phyloP scores from a whole-genome alignment of 2,329 filamentous ascomycete genomes.

The Talaromyces sp. region DNA sequence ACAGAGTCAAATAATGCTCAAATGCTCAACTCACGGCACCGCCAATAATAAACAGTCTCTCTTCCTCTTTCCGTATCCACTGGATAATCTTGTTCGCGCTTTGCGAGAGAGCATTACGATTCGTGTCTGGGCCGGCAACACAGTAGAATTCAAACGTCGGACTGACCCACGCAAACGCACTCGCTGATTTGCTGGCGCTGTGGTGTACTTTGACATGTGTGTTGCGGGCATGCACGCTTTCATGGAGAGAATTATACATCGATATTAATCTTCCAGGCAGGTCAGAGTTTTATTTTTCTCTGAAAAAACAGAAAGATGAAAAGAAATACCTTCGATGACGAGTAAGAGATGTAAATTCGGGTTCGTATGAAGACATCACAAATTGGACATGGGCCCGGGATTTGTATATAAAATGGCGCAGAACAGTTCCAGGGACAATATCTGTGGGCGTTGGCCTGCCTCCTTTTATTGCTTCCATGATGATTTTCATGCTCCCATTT shows the following conservation, averaged over 20 bases:
- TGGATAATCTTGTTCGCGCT: conserved; percentile 84
- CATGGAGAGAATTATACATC: conserved; percentile 78
- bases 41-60: conserved; percentile 91
- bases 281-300: conserved; percentile 12
- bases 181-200: conserved; percentile 65
- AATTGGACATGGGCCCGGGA: conserved; percentile 93
- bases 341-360: conserved; percentile 57
- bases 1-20: not conserved
- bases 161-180: conserved; percentile 84
- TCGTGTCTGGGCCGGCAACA: conserved; percentile 69
- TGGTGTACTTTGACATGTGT: conserved; percentile 83
- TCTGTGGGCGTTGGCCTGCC: conserved; percentile 69
- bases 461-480: conserved; percentile 62
- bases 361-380: conserved; percentile 75
- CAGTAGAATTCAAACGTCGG: conserved; percentile 91
- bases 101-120: conserved; percentile 64
- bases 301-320: conserved; percentile 12
- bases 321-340: conserved; percentile 53
- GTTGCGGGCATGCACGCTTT: conserved; percentile 76
- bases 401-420: conserved; percentile 95
- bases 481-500: conserved; percentile 68
- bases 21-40: conserved; percentile 61
- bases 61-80: conserved; percentile 88
- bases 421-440: conserved; percentile 70
- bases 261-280: conserved; percentile 58